These are phyloP conservation scores for Aspergillus sp. DNA, from an alignment of 2,329 filamentous ascomycete species.

Conservation along the genomic window DNA sequence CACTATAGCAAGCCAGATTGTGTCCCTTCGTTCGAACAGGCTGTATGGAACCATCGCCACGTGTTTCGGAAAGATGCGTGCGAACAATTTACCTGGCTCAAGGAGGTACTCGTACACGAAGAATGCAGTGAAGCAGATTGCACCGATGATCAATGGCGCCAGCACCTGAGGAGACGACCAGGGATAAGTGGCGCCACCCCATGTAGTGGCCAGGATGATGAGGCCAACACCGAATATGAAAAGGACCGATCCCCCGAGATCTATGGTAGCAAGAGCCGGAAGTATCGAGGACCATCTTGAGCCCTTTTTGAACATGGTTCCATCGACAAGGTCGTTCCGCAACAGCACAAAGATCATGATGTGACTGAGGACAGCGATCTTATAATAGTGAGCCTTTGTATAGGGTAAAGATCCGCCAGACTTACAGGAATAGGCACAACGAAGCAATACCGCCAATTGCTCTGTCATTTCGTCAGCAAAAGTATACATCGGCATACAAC, in stretches of 20 bases:
- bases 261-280: conserved; percentile 56
- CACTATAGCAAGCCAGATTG: conserved; percentile 62
- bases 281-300: conserved; percentile 41
- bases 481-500: too few species aligned
- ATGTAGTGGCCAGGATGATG: conserved; percentile 57
- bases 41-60: conserved; percentile 65
- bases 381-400: conserved; percentile 28
- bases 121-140: conserved; percentile 45
- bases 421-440: conserved; percentile 62
- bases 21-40: conserved; percentile 60
- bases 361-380: conserved; percentile 54
- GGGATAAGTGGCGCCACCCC: conserved; percentile 57
- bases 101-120: conserved; percentile 58
- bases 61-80: conserved; percentile 55
- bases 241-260: conserved; percentile 58
- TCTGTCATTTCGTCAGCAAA: conserved; percentile 45
- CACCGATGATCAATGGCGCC: conserved; percentile 51
- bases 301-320: conserved; percentile 44
- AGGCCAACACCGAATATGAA: conserved; percentile 59
- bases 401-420: conserved; percentile 15
- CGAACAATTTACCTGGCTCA: conserved; percentile 50
- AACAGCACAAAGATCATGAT: conserved; percentile 59
- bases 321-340: conserved; percentile 59
- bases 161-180: conserved; percentile 56
- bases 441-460: conserved; percentile 68